Evolutionary conservation across 1,139 yeast species (phyloP).

Genomic region (Kodamaea fungicola): DNA sequence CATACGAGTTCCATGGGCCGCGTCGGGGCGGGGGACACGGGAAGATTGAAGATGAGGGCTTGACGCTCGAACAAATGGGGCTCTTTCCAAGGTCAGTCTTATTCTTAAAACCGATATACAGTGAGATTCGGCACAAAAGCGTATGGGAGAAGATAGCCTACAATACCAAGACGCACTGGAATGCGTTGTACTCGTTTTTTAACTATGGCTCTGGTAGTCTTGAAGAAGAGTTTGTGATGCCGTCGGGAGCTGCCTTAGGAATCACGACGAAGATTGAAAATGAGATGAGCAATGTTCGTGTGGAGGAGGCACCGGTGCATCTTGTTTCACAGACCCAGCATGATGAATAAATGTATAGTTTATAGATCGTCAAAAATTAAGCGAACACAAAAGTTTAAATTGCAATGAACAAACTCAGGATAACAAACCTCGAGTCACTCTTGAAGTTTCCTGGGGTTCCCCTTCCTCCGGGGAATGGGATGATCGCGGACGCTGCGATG

Average conservation of each 20-base stretch:
- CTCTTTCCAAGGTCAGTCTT: constrained; percentile 66
- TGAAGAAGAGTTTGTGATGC: too few relatives aligned
- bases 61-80: constrained; percentile 43
- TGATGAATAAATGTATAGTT: background rate
- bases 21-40: constrained; percentile 40
- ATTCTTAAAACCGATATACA: constrained; percentile 54
- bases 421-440: constrained; percentile 27
- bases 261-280: too few relatives aligned
- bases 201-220: constrained; percentile 28
- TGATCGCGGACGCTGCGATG: constrained; percentile 50
- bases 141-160: constrained; percentile 15
- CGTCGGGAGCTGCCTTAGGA: too few relatives aligned
- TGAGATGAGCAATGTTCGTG: too few relatives aligned
- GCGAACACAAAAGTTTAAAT: too few relatives aligned
- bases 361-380: background rate
- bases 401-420: constrained; percentile 25
- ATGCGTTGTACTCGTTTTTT: constrained; percentile 40
- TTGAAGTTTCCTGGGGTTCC: constrained; percentile 29
- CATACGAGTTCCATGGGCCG: constrained; percentile 39
- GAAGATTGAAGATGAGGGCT: constrained; percentile 44
- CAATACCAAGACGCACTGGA: constrained; percentile 19
- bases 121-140: constrained; percentile 9
- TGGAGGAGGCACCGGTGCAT: too few relatives aligned
- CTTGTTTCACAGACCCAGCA: background rate
- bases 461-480: constrained; percentile 16